These are phyloP conservation scores for Hypomontagnella submonticulosa DNA, from an alignment of 495 filamentous ascomycete species.

Conservation along the genomic window DNA sequence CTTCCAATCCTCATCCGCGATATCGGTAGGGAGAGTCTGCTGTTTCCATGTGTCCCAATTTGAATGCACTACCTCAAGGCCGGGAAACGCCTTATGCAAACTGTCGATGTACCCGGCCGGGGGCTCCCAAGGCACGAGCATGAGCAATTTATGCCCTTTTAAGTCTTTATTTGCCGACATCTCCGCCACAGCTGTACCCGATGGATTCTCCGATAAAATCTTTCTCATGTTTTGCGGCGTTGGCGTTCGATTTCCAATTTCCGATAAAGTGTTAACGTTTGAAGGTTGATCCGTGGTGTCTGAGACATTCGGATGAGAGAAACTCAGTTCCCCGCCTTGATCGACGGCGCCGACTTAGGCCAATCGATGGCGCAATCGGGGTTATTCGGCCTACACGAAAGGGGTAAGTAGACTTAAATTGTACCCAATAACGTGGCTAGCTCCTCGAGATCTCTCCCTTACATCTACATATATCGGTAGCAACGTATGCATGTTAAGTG, in stretches of 20 bases:
- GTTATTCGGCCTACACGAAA: slow-evolving; percentile 5
- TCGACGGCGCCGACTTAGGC: slow-evolving; percentile 29
- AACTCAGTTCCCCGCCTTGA: slow-evolving; percentile 23
- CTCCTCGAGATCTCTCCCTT: too few species aligned
- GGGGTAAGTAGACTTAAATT: background rate
- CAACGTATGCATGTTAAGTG: too few species aligned
- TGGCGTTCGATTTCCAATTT: too few species aligned
- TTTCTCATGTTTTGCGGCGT: slow-evolving; percentile 30
- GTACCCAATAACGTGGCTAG: too few species aligned
- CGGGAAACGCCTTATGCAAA: slow-evolving; percentile 62
- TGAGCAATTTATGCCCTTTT: slow-evolving; percentile 57
- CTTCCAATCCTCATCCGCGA: slow-evolving; percentile 56
- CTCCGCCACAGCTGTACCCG: slow-evolving; percentile 11
- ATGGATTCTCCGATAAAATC: slow-evolving; percentile 32
- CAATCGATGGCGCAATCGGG: slow-evolving; percentile 40
- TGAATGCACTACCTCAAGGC: slow-evolving; percentile 57
- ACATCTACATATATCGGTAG: too few species aligned
- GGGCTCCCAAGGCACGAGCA: slow-evolving; percentile 58
- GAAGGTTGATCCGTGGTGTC: slow-evolving; percentile 1
- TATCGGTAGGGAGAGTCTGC: slow-evolving; percentile 7
- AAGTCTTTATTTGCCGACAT: slow-evolving; percentile 53
- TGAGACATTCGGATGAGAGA: too few species aligned
- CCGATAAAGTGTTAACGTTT: background rate
- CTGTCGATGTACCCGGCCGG: slow-evolving; percentile 53
- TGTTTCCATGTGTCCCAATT: slow-evolving; percentile 29